Evolutionary conservation across 345 rosid genomes (phyloP).

Genomic region (Euclidium syriacum): DNA sequence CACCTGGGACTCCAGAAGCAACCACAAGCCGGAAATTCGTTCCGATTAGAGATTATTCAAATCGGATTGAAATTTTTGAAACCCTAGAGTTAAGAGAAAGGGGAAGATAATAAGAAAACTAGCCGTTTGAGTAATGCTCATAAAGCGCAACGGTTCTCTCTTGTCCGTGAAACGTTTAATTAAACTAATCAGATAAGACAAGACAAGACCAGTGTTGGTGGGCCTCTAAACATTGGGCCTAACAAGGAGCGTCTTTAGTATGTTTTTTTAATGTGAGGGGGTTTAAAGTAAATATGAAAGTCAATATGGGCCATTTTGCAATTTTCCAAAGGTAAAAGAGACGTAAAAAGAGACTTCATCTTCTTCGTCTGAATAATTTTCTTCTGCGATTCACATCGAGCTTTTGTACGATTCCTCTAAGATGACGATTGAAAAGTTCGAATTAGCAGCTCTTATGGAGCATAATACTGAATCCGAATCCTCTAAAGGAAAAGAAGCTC

Average conservation of each 20-base stretch:
- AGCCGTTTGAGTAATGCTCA: slow-evolving; percentile 25
- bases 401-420: background rate
- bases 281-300: background rate
- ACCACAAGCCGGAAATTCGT: background rate
- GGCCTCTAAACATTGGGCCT: slow-evolving; percentile 11
- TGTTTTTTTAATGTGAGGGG: background rate
- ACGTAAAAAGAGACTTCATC: background rate
- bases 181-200: background rate
- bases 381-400: background rate
- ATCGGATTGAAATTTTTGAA: background rate
- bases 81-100: slow-evolving; percentile 3
- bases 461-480: slow-evolving; percentile 16
- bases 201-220: background rate
- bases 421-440: slow-evolving; percentile 32
- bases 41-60: background rate
- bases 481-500: slow-evolving; percentile 4
- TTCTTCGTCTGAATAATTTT: background rate
- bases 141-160: slow-evolving; percentile 19
- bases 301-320: background rate
- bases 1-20: background rate
- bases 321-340: background rate
- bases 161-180: slow-evolving; percentile 11
- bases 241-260: background rate
- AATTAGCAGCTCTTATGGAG: slow-evolving; percentile 25
- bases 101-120: background rate